Evolutionary conservation across 2,329 filamentous ascomycete genomes (phyloP).

Genomic region (Xylogone sp.): DNA sequence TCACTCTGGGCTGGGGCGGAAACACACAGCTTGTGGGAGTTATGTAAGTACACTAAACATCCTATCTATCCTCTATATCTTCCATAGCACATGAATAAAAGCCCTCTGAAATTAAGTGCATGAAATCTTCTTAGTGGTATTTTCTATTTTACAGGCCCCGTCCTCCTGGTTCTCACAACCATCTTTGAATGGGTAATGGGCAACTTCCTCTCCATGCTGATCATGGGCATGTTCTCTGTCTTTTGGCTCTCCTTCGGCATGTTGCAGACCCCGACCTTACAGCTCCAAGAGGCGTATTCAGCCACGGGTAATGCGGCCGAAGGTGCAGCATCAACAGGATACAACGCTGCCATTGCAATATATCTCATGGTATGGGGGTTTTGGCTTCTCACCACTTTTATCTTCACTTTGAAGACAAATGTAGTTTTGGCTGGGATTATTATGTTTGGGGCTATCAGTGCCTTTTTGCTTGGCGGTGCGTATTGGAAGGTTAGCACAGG

Average conservation of each 20-base stretch:
- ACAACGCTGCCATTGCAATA: slow-evolving; percentile 44
- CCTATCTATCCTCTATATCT: too few species aligned
- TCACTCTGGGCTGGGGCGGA: slow-evolving; percentile 21
- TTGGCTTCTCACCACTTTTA: slow-evolving; percentile 45
- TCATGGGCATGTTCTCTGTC: slow-evolving; percentile 47
- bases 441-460: slow-evolving; percentile 38
- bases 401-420: slow-evolving; percentile 49
- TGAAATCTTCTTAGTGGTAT: slow-evolving; percentile 12
- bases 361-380: slow-evolving; percentile 51
- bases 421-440: slow-evolving; percentile 46
- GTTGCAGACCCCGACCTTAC: slow-evolving; percentile 45
- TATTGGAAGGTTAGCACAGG: slow-evolving; percentile 45
- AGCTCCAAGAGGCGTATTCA: slow-evolving; percentile 39
- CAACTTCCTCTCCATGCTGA: slow-evolving; percentile 49
- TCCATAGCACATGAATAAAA: too few species aligned
- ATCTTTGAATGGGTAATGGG: slow-evolving; percentile 51
- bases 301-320: slow-evolving; percentile 38
- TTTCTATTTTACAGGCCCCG: slow-evolving; percentile 33
- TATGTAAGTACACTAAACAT: slow-evolving; percentile 13
- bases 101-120: background rate
- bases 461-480: slow-evolving; percentile 42
- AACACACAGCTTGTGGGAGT: slow-evolving; percentile 15
- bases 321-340: slow-evolving; percentile 38
- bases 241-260: slow-evolving; percentile 48
- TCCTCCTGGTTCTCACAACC: slow-evolving; percentile 42